Evolutionary conservation across 139 green algal species (phyloP).

Genomic region (Nannochloris sp.): DNA sequence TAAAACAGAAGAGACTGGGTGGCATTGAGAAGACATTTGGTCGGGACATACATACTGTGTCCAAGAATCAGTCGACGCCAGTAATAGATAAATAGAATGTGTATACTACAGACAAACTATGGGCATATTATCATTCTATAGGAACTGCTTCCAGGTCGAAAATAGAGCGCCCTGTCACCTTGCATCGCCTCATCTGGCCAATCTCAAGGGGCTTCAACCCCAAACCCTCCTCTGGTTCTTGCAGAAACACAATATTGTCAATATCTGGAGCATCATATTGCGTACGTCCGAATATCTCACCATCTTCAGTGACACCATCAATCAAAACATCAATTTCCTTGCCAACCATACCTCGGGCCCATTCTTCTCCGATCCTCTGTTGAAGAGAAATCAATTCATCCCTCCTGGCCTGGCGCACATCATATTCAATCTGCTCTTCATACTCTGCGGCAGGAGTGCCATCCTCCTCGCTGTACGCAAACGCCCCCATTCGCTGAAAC

Average conservation of each 20-base stretch:
- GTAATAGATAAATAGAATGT: too few species aligned
- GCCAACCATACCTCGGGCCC: slow-evolving; percentile 50
- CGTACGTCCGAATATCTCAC: slow-evolving; percentile 59
- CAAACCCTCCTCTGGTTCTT: slow-evolving; percentile 21
- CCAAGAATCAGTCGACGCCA: too few species aligned
- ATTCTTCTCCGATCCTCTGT: slow-evolving; percentile 58
- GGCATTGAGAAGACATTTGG: too few species aligned
- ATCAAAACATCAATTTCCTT: slow-evolving; percentile 61
- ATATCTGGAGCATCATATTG: slow-evolving; percentile 57
- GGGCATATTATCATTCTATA: slow-evolving; percentile 28
- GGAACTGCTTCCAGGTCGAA: slow-evolving; percentile 74
- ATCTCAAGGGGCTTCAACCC: slow-evolving; percentile 24
- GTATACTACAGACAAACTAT: too few species aligned
- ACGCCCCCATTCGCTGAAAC: slow-evolving; percentile 78
- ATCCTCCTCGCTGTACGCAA: slow-evolving; percentile 80
- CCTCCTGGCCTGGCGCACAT: slow-evolving; percentile 47
- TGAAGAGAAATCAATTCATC: slow-evolving; percentile 70
- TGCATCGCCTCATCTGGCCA: slow-evolving; percentile 60
- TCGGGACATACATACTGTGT: too few species aligned
- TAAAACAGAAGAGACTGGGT: too few species aligned
- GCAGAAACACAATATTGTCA: slow-evolving; percentile 70
- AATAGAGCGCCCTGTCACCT: slow-evolving; percentile 42
- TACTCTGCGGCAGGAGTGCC: slow-evolving; percentile 71
- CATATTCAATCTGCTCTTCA: slow-evolving; percentile 33
- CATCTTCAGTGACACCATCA: slow-evolving; percentile 62